Percentiles rank a stretch among this genome's conserved stretches.
Evolutionary conservation across 148 eudicot species (phyloP).

Genomic region (Vaccinium vitisidaea): DNA sequence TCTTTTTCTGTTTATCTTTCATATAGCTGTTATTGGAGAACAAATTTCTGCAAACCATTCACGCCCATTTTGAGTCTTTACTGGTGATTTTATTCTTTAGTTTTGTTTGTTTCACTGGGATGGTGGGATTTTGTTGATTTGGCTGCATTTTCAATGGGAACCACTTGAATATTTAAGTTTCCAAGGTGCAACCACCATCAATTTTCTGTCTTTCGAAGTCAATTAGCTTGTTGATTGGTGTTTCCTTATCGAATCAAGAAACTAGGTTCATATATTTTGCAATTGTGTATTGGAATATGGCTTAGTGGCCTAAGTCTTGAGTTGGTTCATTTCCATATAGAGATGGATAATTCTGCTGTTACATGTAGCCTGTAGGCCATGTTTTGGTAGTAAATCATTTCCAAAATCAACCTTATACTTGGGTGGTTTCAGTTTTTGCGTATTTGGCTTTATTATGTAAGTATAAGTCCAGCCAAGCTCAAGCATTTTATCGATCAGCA

Average conservation of each 20-base stretch:
- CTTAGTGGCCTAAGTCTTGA: background rate
- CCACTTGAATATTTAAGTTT: background rate
- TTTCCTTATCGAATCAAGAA: background rate
- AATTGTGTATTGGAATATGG: background rate
- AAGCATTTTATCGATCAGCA: background rate
- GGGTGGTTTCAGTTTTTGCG: background rate
- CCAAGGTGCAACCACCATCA: background rate
- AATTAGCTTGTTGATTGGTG: background rate
- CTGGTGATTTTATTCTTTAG: background rate
- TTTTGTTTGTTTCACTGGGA: constrained; percentile 4
- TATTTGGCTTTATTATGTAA: background rate
- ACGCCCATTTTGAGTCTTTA: background rate
- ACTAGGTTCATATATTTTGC: background rate
- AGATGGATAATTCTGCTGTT: background rate
- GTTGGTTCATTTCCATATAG: background rate
- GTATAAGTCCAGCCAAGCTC: background rate
- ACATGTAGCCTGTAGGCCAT: background rate
- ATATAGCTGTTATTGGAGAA: background rate
- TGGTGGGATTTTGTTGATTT: background rate
- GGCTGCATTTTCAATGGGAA: background rate
- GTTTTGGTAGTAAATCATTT: background rate
- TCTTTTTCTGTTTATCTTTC: too few relatives aligned
- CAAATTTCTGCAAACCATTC: background rate
- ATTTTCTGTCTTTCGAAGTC: background rate
- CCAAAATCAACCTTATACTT: background rate